Conservation (phyloP, 768 basidiomycete genomes). For the Kwoniella sp. region DNA sequence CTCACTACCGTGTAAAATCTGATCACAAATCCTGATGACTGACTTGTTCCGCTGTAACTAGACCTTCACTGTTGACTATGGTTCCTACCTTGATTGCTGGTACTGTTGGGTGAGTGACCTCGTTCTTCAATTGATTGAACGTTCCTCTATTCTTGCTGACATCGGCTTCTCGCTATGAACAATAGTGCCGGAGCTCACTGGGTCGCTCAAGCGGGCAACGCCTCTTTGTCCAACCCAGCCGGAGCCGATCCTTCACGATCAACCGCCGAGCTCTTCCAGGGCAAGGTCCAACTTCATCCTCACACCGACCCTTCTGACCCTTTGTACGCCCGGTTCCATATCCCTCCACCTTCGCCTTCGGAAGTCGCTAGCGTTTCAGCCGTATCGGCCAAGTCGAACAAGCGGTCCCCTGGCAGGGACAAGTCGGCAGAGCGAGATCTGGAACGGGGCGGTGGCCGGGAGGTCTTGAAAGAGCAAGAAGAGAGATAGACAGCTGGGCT, state of each 20-base stretch:
- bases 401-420: neutral
- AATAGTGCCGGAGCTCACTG: slow-evolving; percentile 49
- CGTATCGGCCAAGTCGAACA: neutral
- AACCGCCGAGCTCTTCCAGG: slow-evolving; percentile 45
- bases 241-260: slow-evolving; percentile 62
- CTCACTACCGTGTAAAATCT: no score
- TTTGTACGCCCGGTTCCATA: slow-evolving; percentile 31
- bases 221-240: slow-evolving; percentile 73
- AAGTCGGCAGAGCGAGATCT: neutral
- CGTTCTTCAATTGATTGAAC: neutral
- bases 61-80: slow-evolving; percentile 71
- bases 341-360: slow-evolving; percentile 14
- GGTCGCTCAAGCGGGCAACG: slow-evolving; percentile 60
- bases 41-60: no score
- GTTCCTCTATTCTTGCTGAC: neutral
- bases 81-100: slow-evolving; percentile 73
- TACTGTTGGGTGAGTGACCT: slow-evolving; percentile 62
- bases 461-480: slow-evolving; percentile 11
- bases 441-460: slow-evolving; percentile 1
- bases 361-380: neutral
- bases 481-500: neutral
- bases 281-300: slow-evolving; percentile 83
- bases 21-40: no score
- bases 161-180: slow-evolving; percentile 45
- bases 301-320: slow-evolving; percentile 73